Evolutionary conservation across 2,329 filamentous ascomycete genomes (phyloP).

Genomic region (Drechmeria coniospora): DNA sequence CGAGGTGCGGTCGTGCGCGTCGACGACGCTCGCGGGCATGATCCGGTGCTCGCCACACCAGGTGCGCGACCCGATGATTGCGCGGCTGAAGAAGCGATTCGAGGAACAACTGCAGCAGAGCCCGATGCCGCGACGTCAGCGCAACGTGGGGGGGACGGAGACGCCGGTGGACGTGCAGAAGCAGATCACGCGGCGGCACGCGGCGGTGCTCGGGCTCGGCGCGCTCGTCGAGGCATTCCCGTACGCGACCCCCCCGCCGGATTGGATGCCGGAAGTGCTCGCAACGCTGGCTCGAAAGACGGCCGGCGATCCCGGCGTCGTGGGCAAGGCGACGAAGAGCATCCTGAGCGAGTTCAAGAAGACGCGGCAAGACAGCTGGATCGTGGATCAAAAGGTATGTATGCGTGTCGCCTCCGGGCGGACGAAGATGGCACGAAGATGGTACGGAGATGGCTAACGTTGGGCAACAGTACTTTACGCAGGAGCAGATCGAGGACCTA

Average conservation of each 20-base stretch:
- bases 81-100: constrained; percentile 63
- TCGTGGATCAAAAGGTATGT: constrained; percentile 88
- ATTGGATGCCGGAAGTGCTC: constrained; percentile 87
- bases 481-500: constrained; percentile 85
- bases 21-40: constrained; percentile 89
- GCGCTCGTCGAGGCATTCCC: constrained; percentile 91
- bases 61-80: constrained; percentile 65
- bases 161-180: constrained; percentile 57
- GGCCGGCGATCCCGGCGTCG: constrained; percentile 76
- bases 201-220: constrained; percentile 80
- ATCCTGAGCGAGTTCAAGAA: constrained; percentile 98
- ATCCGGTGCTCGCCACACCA: constrained; percentile 80
- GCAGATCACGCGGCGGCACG: constrained; percentile 70
- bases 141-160: constrained; percentile 46
- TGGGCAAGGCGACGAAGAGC: constrained; percentile 88
- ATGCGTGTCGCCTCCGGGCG: constrained; percentile 7
- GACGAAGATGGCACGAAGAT: constrained; percentile 13
- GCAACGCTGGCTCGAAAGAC: constrained; percentile 73
- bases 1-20: constrained; percentile 87
- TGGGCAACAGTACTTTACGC: constrained; percentile 55
- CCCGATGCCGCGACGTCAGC: constrained; percentile 64
- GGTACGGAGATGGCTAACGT: background rate
- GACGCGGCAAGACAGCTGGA: constrained; percentile 97
- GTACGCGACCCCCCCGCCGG: constrained; percentile 80
- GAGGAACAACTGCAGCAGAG: constrained; percentile 64